Evolutionary conservation across 345 rosid species (phyloP), one percentile per base, ranked within the genome.

Genomic region (Sisymbrium irio): DNA sequence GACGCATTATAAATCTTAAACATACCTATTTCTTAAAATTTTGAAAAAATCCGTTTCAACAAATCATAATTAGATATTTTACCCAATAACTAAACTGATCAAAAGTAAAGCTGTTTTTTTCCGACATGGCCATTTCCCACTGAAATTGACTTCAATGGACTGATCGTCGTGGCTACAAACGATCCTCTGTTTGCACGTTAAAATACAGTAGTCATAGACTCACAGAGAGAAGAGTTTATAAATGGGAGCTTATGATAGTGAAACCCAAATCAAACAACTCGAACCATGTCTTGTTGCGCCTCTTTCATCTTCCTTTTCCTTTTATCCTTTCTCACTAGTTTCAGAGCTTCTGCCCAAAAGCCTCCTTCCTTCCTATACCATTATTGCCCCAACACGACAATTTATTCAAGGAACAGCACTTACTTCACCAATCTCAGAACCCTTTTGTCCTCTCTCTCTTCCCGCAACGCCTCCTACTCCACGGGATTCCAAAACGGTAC

Each of bases 401-500:
- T 18, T 15, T 84, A 20, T 64, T 49, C 81, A 0, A 0, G 17
- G 2, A 76, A 78, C 73, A 80, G 81, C 75, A 50, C 81, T 37
- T 85, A 57, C 72, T 45, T 61, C 0, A 18, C 51, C 33, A 85
- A 83, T 62, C 87, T 82, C 13, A 50, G 46, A 27, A 54, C 47
- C 49, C 60, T 76, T 77, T 74, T 49, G 78, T 83, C 49, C 19
- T 74, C 71, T 54, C 82, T 67, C 44, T 85, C 37, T 4, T 20
- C 65, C 8, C 22, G 57, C 10, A 53, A 62, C 49, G 66, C 77
- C 18, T 41, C 65, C 0, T 61, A 65, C 50, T 46, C 67, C 3
- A 65, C 51, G 6, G 81, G 83, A 32, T 88, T 85, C 74, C 82
- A 65, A 61, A 86, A 74, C 79, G 54, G 32, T 65, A 75, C 85